Evolutionary conservation across 768 basidiomycete genomes (phyloP).

Genomic region (Lyophyllum atratum): DNA sequence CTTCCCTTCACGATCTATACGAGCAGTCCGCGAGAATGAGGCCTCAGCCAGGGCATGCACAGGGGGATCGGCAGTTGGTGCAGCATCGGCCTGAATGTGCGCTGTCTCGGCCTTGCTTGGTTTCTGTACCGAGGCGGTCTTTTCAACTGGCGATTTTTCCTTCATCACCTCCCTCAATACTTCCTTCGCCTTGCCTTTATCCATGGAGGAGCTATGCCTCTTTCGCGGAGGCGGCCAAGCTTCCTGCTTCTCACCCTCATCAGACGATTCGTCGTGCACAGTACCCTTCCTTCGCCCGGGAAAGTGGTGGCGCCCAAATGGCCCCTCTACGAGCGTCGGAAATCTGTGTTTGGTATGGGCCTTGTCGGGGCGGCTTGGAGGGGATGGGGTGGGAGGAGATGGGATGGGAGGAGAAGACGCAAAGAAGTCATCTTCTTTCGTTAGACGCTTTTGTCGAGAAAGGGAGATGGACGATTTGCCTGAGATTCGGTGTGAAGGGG

Average conservation of each 20-base stretch:
- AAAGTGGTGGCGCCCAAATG: constrained; percentile 28
- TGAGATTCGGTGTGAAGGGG: not conserved
- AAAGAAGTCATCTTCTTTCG: constrained; percentile 16
- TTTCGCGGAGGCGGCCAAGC: constrained; percentile 28
- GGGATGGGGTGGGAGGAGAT: constrained; percentile 8
- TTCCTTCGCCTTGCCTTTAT: constrained; percentile 9
- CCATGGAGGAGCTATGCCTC: not conserved
- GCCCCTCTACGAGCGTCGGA: constrained; percentile 28
- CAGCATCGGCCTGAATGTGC: not conserved
- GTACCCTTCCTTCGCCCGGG: constrained; percentile 9
- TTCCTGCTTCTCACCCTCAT: constrained; percentile 9
- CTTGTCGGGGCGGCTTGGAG: not conserved
- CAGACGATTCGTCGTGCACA: constrained; percentile 13
- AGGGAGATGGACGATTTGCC: not conserved
- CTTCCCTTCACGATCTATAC: not conserved
- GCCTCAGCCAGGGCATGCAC: constrained; percentile 12
- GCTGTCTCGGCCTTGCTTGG: not conserved
- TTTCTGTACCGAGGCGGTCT: not conserved
- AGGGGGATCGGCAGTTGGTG: constrained; percentile 1
- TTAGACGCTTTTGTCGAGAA: constrained; percentile 1
- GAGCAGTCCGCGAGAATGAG: not conserved
- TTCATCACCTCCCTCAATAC: not conserved
- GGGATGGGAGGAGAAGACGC: constrained; percentile 1
- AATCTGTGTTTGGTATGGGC: constrained; percentile 3
- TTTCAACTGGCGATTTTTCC: no score